Base-by-base conservation (phyloP, 2,329 filamentous ascomycete species). In the Aspergillus sp. region DNA sequence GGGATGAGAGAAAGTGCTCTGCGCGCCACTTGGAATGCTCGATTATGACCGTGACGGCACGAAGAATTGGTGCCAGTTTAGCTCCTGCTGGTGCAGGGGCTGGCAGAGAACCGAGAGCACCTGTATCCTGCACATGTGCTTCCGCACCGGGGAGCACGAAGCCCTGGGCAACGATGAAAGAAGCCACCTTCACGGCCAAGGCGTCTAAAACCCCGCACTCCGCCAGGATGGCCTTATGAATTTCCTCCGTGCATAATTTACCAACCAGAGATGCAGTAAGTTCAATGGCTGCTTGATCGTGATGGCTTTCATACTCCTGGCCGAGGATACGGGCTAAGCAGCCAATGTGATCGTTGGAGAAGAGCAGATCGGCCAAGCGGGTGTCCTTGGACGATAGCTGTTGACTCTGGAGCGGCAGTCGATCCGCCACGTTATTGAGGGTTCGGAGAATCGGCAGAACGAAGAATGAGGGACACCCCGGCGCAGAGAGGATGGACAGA, bases 1-100 rank as follows among this genome's bases (percentile, higher is more conserved):
- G 89, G 1, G 89, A 89, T 61, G 85, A 88, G 47, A 89, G 77
- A 52, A 91, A 83, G 68, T 91, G 85, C 65, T 89, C 89, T 9
- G 91, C 88, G 57, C 92, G 86, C 74, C 89, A 91, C 66, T 88
- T 89, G 0, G 94, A 97, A 68, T 91, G 87, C 62, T 88, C 85
- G 53, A 97, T 85, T 51, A 97, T 89, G 49, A 88, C 84, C 19
- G 88, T 84, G 54, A 96, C 85, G 0, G 93, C 91, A 63, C 92
- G 89, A 6, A 98, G 78, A 17, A 97, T 85, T 9, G 87, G 86
- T 1, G 87, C 83, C 41, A 96, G 77, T 61, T 84, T 85, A 25
- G 85, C 81, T 15, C 79, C 80, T 13, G 81, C 78, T 2, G 85
- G 83, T 7, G 90, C 86, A 23, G 89, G 81, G 3, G 82, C 77